Evolutionary conservation across 306 rosid genomes (phyloP).

Genomic region (Sophora flavescens): DNA sequence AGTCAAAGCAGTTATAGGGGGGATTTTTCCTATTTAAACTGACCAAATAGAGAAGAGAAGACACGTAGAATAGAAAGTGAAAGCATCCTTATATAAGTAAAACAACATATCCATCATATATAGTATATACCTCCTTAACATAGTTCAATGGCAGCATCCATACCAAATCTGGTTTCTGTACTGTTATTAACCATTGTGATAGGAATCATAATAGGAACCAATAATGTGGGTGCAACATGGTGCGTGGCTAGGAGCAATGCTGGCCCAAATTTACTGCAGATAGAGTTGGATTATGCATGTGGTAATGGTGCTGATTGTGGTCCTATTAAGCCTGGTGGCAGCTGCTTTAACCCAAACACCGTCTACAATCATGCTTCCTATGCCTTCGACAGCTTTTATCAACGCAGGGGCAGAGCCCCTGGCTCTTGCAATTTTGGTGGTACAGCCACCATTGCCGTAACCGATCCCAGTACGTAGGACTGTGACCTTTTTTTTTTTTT

Average conservation of each 20-base stretch:
- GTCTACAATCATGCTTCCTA: conserved; percentile 81
- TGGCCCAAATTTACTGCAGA: conserved; percentile 37
- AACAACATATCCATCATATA: too few species aligned
- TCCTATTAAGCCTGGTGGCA: conserved; percentile 57
- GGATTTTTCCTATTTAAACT: too few species aligned
- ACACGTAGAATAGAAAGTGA: too few species aligned
- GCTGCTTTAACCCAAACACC: conserved; percentile 74
- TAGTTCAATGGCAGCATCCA: conserved; percentile 50
- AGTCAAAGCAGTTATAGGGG: too few species aligned
- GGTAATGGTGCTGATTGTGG: conserved; percentile 68
- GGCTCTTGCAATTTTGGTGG: conserved; percentile 70
- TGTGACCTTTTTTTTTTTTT: background rate
- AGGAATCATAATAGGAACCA: background rate
- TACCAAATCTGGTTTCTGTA: background rate
- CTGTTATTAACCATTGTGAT: background rate
- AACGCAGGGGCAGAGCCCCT: conserved; percentile 55
- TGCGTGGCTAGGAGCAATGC: conserved; percentile 74
- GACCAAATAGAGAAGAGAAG: too few species aligned
- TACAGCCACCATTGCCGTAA: conserved; percentile 71
- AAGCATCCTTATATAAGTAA: too few species aligned
- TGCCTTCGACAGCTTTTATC: conserved; percentile 76
- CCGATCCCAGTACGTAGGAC: conserved; percentile 64
- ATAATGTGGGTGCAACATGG: conserved; percentile 55
- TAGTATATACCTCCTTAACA: too few species aligned
- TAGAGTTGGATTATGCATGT: conserved; percentile 72